Conservation (phyloP, 2,329 filamentous ascomycete species). For the Aspergillus alliaceus region DNA sequence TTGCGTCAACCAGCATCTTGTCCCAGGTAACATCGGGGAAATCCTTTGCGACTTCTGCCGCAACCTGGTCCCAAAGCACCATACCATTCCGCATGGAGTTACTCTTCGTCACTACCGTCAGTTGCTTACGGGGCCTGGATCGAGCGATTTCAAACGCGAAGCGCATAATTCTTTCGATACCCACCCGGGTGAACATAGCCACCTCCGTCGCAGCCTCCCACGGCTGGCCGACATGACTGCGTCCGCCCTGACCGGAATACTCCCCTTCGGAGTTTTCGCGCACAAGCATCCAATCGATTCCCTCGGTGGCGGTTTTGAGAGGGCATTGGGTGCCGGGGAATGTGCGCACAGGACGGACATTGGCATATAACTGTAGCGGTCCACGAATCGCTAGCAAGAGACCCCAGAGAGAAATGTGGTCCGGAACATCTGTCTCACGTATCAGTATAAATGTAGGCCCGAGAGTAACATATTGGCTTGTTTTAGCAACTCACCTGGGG, state of each 20-base stretch:
- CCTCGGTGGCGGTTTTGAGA: constrained; percentile 47
- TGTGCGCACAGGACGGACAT: constrained; percentile 53
- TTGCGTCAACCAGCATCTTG: constrained; percentile 59
- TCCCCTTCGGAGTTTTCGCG: constrained; percentile 59
- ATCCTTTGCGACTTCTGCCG: constrained; percentile 46
- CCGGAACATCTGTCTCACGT: constrained; percentile 48
- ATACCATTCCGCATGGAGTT: constrained; percentile 57
- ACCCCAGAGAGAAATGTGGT: constrained; percentile 59
- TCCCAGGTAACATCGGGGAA: constrained; percentile 54
- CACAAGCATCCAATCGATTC: constrained; percentile 58
- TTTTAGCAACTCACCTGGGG: constrained; percentile 44
- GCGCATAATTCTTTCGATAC: constrained; percentile 52
- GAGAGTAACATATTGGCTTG: neutral
- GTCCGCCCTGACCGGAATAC: constrained; percentile 56
- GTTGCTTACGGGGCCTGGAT: constrained; percentile 47
- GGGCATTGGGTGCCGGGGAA: constrained; percentile 54
- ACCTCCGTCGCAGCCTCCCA: constrained; percentile 57
- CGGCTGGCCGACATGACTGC: constrained; percentile 50
- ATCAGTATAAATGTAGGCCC: neutral
- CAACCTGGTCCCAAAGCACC: constrained; percentile 59
- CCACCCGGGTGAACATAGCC: constrained; percentile 54
- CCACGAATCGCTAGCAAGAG: constrained; percentile 57
- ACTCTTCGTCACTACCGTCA: constrained; percentile 57
- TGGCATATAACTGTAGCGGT: constrained; percentile 58
- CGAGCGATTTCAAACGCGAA: constrained; percentile 56